Base-by-base conservation (phyloP, 1,139 yeast species). In the Yamadazyma membranifaciens region DNA sequence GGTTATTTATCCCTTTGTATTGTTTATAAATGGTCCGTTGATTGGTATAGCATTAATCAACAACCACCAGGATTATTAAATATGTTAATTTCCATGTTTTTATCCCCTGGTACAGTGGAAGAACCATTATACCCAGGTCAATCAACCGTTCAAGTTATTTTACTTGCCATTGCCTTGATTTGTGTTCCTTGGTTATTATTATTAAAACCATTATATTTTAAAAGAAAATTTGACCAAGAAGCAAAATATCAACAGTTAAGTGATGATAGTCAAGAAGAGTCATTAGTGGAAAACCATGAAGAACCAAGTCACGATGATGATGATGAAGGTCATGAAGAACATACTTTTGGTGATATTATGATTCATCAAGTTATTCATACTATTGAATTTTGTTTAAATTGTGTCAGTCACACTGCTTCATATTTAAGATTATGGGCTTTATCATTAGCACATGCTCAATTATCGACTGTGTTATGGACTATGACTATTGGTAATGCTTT, bases 51-150 rank as follows among this genome's bases (percentile, higher is more conserved):
- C n/a, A 73, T 80, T 41, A 75, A 67, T 2, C 67, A 75, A 55
- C 87, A 84, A 42, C 91, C 94, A 6, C 95, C 95, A 33, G 87
- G 89, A 32, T 71, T 86, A 54, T 72, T 86, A 60, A 85, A 85
- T 60, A 85, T 85, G 88, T 71, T 86, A 58, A 86, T 86, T 54
- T 79, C 81, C 44, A 86, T 86, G 94, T 85, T 86, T 52, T 72
- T 86, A 51, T 63, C 88, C 2, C 95, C 95, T 11, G 94, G 94
- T 15, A 73, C 65, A 4, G 75, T 85, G 40, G 87, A 78, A 9
- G 91, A 82, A 45, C 78, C 74, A 37, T 68, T 86, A 41, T 86
- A 80, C 56, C 58, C 70, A 1, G 83, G 85, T 2, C 95, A 86
- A 60, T 71, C 82, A 0, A 50, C 63, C 1, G 69, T 85, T 10